Base-by-base conservation (phyloP, 805 yeast genomes). In the Hanseniaspora clermontiae region DNA sequence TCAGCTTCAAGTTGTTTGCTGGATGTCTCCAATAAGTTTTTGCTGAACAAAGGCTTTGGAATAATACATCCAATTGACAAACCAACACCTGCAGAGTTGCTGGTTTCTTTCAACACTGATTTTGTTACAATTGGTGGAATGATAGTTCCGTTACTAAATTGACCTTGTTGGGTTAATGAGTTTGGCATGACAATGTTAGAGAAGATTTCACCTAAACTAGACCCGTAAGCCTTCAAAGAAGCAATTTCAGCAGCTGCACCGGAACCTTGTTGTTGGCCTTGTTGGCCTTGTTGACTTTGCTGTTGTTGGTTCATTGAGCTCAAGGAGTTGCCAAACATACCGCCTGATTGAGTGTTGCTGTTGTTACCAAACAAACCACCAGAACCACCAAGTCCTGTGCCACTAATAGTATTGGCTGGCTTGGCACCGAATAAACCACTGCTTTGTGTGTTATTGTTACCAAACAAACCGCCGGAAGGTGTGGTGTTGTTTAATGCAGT, bases 211-310 rank as follows among this genome's bases (percentile, higher is more conserved):
- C 83, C 82, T 49, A 79, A 76, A 10, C 51, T 38, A 5, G 57
- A 29, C 1, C 96, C 95, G 65, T 87, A 90, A 46, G 96, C 96
- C 65, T 84, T 79, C 36, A 49, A 47, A 31, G 55, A 57, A 20
- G 53, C 39, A 46, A 50, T 49, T 5, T 47, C 56, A 24, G 14
- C 24, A 32, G n/a, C 40, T 19, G 38, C 37, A 43, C 39, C 39
- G 11, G 55, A 17, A 12, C 36, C 32, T 66, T 63, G 40, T 58
- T 75, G 74, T 57, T 71, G 73, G 54, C 70, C 65, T 58, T 75
- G 74, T 57, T 71, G 73, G 54, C 70, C 65, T 36, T 70, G 61
- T 45, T 75, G 70, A 55, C 71, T 61, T 60, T 62, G 59, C 59
- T 65, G 67, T 55, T 61, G 62, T 55, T 60, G 63, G 62, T 68